Conservation (phyloP, 2,329 filamentous ascomycete genomes). For the Capronia epimyces region DNA sequence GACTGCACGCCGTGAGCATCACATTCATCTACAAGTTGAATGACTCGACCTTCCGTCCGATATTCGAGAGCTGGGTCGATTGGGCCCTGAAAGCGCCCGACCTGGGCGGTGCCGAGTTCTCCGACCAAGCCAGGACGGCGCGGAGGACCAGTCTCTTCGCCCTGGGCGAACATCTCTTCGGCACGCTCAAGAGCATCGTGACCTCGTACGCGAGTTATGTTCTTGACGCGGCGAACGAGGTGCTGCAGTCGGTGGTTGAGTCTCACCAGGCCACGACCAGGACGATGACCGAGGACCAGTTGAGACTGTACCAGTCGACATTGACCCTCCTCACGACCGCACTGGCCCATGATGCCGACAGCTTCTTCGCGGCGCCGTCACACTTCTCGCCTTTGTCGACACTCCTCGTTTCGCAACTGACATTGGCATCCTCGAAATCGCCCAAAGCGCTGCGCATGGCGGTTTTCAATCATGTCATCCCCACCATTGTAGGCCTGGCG, state of each 20-base stretch:
- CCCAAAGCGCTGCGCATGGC: constrained; percentile 51
- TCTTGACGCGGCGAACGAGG: constrained; percentile 64
- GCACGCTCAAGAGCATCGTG: constrained; percentile 63
- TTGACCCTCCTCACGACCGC: constrained; percentile 8
- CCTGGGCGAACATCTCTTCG: constrained; percentile 23
- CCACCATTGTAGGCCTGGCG: constrained; percentile 40
- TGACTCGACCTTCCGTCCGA: constrained; percentile 83
- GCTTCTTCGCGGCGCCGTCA: constrained; percentile 53
- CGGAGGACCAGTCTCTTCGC: constrained; percentile 54
- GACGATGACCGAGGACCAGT: constrained; percentile 33
- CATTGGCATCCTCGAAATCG: constrained; percentile 35
- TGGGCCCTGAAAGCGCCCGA: constrained; percentile 56
- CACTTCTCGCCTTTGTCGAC: constrained; percentile 71
- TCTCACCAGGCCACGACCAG: not conserved
- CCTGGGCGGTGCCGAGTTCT: not conserved
- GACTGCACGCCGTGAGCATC: constrained; percentile 65
- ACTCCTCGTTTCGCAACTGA: constrained; percentile 65
- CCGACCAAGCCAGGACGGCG: constrained; percentile 47
- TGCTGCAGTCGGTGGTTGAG: constrained; percentile 43
- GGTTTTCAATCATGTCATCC: constrained; percentile 57
- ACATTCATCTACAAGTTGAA: constrained; percentile 97
- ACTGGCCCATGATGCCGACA: constrained; percentile 26
- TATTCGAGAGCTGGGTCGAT: constrained; percentile 80
- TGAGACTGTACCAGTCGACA: constrained; percentile 24
- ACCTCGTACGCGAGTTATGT: constrained; percentile 86